Conservation (phyloP, 2,329 filamentous ascomycete genomes). For the Geosmithia morbida region DNA sequence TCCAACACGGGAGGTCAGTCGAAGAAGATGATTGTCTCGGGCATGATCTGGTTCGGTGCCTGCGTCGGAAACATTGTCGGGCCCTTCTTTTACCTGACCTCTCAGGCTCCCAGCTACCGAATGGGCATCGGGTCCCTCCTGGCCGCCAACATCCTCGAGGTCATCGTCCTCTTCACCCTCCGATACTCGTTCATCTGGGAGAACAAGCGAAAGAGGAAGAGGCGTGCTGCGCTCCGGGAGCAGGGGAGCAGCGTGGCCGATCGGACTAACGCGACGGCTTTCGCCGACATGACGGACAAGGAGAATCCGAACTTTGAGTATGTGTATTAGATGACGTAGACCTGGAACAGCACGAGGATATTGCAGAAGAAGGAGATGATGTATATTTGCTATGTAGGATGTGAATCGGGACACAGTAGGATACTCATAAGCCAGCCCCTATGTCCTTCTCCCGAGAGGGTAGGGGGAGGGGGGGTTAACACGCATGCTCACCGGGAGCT, state of each 20-base stretch:
- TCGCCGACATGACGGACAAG: slow-evolving; percentile 24
- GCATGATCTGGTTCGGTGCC: slow-evolving; percentile 43
- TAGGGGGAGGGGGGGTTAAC: too few relatives aligned
- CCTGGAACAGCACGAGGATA: too few relatives aligned
- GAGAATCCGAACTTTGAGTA: slow-evolving; percentile 27
- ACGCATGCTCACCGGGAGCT: too few relatives aligned
- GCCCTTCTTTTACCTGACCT: slow-evolving; percentile 45
- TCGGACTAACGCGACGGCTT: slow-evolving; percentile 19
- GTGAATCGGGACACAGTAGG: background rate
- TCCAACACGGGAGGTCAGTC: slow-evolving; percentile 40
- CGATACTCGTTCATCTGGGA: slow-evolving; percentile 22
- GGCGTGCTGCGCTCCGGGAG: slow-evolving; percentile 14
- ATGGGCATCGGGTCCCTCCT: slow-evolving; percentile 26
- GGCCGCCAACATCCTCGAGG: slow-evolving; percentile 22
- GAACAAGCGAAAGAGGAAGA: slow-evolving; percentile 21
- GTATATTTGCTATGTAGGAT: background rate
- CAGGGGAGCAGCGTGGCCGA: slow-evolving; percentile 6
- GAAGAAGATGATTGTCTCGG: slow-evolving; percentile 51
- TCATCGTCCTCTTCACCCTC: slow-evolving; percentile 21
- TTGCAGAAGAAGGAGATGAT: too few relatives aligned
- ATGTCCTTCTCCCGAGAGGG: too few relatives aligned
- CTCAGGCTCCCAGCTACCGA: slow-evolving; percentile 29
- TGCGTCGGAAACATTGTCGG: slow-evolving; percentile 47
- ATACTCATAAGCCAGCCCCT: too few relatives aligned
- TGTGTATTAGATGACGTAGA: slow-evolving; percentile 14